Conservation (phyloP, 768 basidiomycete species). For the Boletellus ananiceps region DNA sequence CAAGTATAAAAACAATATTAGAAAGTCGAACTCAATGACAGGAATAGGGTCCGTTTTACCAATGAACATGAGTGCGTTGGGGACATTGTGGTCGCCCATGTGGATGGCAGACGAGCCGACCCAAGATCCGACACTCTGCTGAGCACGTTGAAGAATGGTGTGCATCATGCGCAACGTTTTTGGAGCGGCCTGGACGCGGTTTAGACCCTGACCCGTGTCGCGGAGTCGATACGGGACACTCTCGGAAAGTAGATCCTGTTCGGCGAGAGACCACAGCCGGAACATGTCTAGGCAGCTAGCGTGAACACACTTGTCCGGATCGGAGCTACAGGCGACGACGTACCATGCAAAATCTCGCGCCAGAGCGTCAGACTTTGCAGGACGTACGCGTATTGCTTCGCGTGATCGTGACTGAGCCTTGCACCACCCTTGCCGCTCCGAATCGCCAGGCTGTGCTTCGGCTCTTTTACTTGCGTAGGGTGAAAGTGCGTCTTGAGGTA, state of each 20-base stretch:
- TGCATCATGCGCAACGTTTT: slow-evolving; percentile 93
- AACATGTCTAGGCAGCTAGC: slow-evolving; percentile 64
- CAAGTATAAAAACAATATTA: background rate
- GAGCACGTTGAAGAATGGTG: slow-evolving; percentile 77
- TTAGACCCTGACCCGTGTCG: slow-evolving; percentile 88
- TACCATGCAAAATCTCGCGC: slow-evolving; percentile 82
- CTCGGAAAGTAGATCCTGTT: slow-evolving; percentile 78
- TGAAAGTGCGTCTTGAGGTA: slow-evolving; percentile 77
- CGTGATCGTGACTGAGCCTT: slow-evolving; percentile 77
- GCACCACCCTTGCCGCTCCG: slow-evolving; percentile 78
- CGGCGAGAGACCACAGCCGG: slow-evolving; percentile 76
- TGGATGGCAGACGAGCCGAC: slow-evolving; percentile 84
- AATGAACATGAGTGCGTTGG: slow-evolving; percentile 75
- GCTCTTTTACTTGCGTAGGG: slow-evolving; percentile 60
- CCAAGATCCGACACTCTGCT: slow-evolving; percentile 77
- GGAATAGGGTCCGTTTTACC: slow-evolving; percentile 31
- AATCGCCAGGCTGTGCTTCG: slow-evolving; percentile 69
- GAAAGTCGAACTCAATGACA: background rate
- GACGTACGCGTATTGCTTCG: slow-evolving; percentile 82
- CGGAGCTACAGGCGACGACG: slow-evolving; percentile 8
- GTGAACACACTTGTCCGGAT: slow-evolving; percentile 1
- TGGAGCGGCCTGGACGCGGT: slow-evolving; percentile 81
- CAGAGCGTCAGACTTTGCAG: slow-evolving; percentile 83
- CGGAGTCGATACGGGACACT: slow-evolving; percentile 71
- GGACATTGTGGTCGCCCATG: slow-evolving; percentile 75